These are phyloP conservation scores for Trichoderma sp. DNA, from an alignment of 2,329 filamentous ascomycete species.

Conservation along the genomic window DNA sequence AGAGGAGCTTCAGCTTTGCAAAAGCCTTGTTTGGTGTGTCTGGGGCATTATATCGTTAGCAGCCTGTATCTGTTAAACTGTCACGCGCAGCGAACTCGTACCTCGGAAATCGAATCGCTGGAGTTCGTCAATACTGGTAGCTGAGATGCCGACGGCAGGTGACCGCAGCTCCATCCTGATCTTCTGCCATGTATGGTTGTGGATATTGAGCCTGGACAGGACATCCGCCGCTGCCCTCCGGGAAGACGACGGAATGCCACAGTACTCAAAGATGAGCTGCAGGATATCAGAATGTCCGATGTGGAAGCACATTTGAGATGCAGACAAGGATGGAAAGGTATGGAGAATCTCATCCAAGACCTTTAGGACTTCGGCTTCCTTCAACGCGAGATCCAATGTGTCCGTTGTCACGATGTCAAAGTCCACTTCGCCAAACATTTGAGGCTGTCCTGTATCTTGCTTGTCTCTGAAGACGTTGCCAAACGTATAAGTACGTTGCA, in stretches of 20 bases:
- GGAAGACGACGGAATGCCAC: conserved; percentile 71
- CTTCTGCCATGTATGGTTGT: conserved; percentile 78
- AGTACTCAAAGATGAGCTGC: conserved; percentile 86
- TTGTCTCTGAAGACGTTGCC: conserved; percentile 84
- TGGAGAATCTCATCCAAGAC: conserved; percentile 89
- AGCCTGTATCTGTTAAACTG: neutral
- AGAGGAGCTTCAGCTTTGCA: conserved; percentile 59
- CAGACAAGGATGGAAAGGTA: conserved; percentile 73
- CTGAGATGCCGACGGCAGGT: conserved; percentile 78
- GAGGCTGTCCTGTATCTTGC: conserved; percentile 76
- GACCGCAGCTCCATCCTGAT: conserved; percentile 80
- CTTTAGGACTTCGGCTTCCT: conserved; percentile 92
- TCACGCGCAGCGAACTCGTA: conserved; percentile 41
- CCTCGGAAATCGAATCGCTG: conserved; percentile 88
- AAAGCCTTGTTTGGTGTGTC: conserved; percentile 61
- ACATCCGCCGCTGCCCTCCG: conserved; percentile 76
- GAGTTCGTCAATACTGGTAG: conserved; percentile 88
- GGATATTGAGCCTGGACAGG: conserved; percentile 83
- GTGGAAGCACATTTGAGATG: conserved; percentile 80
- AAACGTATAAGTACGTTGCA: conserved; percentile 82
- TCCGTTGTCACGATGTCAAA: conserved; percentile 93
- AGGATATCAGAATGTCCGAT: conserved; percentile 87
- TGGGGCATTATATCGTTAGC: conserved; percentile 36
- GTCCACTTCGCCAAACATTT: conserved; percentile 84
- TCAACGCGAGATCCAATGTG: conserved; percentile 78